Base-by-base conservation (phyloP, 805 yeast species). In the Grigorovia humatica region DNA sequence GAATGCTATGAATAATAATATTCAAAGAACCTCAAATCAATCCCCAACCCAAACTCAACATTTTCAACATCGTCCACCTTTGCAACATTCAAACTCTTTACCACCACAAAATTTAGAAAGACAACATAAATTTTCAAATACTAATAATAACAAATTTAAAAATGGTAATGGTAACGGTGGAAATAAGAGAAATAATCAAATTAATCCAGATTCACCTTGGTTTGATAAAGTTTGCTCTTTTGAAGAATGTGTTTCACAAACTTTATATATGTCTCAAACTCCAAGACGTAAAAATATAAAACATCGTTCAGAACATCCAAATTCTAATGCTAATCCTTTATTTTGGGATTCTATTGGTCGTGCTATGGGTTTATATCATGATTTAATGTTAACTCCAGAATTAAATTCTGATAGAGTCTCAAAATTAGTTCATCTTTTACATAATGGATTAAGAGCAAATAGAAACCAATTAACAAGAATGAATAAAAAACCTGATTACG, bases 401-500 rank as follows among this genome's bases (percentile, higher is more conserved):
- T 68, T 79, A 51, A 72, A 72, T 52, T 70, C 72, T 30, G 70
- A 67, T 46, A 66, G 80, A 55, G 75, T 75, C 55, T 71, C 80
- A 1, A 72, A 74, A 43, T 65, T 79, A 53, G 76, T 78, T 19
- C 78, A 78, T 49, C 60, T 79, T 3, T 64, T 79, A 44, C 79
- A 80, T 56, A 78, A 78, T 52, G 82, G 81, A 4, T 66, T 79
- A 42, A 71, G 82, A 59, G 78, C 78, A 29, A 79, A 78, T 59
- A 73, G 83, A 62, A 66, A 73, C 44, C 81, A 79, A 59, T 65
- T 78, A 49, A 73, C 81, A 6, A 75, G 79, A 59, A 68, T 79
- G 65, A 73, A 77, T 53, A 78, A 78, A 63, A 80, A 80, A 57
- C 77, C 82, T 13, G 84, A 80, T 61, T 77, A 78, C 57, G 84